Base-by-base conservation (phyloP, 139 green algal species). In the Chlorella sp. region DNA sequence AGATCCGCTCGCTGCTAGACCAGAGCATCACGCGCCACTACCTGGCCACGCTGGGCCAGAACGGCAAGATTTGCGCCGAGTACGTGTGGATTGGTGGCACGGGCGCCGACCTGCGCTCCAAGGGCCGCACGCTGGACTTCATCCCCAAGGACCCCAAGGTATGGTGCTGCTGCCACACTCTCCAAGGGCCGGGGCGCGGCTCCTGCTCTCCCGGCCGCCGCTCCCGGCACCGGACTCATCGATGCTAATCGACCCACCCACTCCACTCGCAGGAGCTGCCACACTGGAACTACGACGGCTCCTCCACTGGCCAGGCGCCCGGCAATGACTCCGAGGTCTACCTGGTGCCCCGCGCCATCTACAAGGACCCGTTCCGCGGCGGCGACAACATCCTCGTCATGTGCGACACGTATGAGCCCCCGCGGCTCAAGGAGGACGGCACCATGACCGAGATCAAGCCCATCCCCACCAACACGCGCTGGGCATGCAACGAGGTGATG, bases 271-370 rank as follows among this genome's bases (percentile, higher is more conserved):
- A 82, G 42, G 91, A 98, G 30, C 84, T 98, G 33, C 94, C 94
- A 17, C 76, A 86, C 49, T 98, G 94, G 94, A 98, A 98, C 87
- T 98, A 95, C 72, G 94, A 98, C 75, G 94, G 94, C 33, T 96
- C 88, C 32, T 96, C 88, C 59, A 97, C 91, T 2, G 94, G 91
- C 76, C 93, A 95, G 81, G 93, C 93, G 3, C 93, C 93, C 5
- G 93, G 93, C 49, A 68, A 90, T 4, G 95, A 99, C 86, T 94
- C 84, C 1, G 95, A 99, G 87, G 74, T 88, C 1, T 85, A 88
- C 70, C 70, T 86, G 49, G 82, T 94, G 30, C 91, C 91, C 20
- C 81, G 86, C 36, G 76, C 84, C 63, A 94, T 97, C 67, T 92
- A 88, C 83, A 88, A 84, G 67, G 71, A 65, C 30, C 71, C 71